Base-by-base conservation (phyloP, 2,329 filamentous ascomycete genomes). In the Fusarium scirpi region DNA sequence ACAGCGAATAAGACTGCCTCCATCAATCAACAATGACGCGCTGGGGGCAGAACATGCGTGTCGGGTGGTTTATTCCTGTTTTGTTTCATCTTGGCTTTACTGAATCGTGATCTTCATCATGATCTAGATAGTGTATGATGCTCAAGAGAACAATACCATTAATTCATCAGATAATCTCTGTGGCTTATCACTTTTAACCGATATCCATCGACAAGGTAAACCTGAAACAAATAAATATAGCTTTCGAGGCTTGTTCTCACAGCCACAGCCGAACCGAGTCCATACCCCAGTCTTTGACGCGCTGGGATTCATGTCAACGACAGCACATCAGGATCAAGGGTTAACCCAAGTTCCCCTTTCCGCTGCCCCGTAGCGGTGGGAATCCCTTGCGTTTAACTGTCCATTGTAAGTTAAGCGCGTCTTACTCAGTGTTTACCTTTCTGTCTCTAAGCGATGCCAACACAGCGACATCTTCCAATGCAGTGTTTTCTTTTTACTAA, bases 211-310 rank as follows among this genome's bases (percentile, higher is more conserved):
- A n/a, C 13, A 41, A 40, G 24, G 12, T 27, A n/a, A 8, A 54
- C 56, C 18, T 58, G 56, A 58, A 58, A 58, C 56, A 53, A 27
- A 25, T 11, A 58, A 54, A 53, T 58, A 58, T 58, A 58, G 45
- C 46, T 27, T 25, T 25, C 38, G 24, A 58, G 38, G 56, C 56
- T 44, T 29, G 53, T 44, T 43, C 27, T 20, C 30, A 52, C 48
- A 38, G 18, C 30, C 30, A 34, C n/a, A 51, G 24, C 27, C 29
- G 32, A 18, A 49, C 18, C 20, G 13, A n/a, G 32, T 34, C 29
- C 30, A 16, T 3, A 40, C 49, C 49, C 49, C 24, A 52, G 34
- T 29, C 27, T 29, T 29, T 29, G 27, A 29, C 27, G 27, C 27
- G 27, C 27, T 29, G 27, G 27, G 27, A 29, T 29, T 29, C 10